Evolutionary conservation across 1,284 basidiomycete species (phyloP), one percentile per base, ranked within the genome.

Genomic region (Fomitopsis pinicola): DNA sequence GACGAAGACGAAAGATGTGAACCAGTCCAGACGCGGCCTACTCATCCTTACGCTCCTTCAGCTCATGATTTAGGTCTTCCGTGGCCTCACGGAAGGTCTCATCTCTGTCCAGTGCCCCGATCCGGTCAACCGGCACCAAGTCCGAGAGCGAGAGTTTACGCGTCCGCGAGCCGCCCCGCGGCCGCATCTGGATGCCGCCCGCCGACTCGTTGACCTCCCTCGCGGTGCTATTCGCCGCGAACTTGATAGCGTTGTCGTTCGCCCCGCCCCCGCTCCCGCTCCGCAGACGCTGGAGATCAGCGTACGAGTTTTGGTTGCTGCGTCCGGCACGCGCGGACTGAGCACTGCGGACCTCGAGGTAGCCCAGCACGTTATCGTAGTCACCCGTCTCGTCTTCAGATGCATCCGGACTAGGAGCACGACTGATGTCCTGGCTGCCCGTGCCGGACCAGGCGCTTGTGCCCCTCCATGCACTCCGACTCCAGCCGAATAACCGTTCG

Each of bases 401-500:
- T 46, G 80, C 81, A 52, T 89, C 86, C 0, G 88, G 88, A 8
- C 88, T 89, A 50, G 78, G 80, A 35, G 84, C 78, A 57, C 86
- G 79, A 72, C 90, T 92, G 60, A 78, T 75, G 59, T 89, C 87
- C 46, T 83, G 80, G 62, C 76, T 81, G 6, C 80, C 77, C 14
- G 78, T 76, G 45, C 85, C 89, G 35, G 82, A 82, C 91, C 90
- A 92, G n/a, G 83, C 88, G 68, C 87, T 91, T 2, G 89, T 91
- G 3, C 90, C 91, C 53, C 80, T 84, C 58, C 73, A 75, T 3
- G 89, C 82, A 67, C 88, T 91, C 36, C 82, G 82, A 71, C 87
- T 91, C 95, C 95, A 97, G 42, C 95, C 95, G 73, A 97, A 97
- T 44, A 97, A 79, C 17, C 91, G 85, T 75, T 97, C 95, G 73